phyloP scores from a whole-genome alignment of 108 stramenopile species.

The Bacterosira constricta region DNA sequence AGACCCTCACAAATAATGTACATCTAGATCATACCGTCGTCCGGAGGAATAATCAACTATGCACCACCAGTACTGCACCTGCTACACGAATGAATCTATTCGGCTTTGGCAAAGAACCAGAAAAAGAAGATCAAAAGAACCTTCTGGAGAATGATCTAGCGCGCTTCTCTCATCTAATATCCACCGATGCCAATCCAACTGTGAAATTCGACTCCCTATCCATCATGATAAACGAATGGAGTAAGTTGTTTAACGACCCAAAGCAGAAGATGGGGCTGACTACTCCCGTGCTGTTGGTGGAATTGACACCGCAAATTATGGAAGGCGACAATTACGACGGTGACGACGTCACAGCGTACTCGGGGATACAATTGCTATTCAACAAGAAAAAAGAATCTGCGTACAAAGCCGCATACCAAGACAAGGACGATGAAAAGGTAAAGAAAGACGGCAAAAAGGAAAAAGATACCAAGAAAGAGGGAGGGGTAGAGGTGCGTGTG shows the following conservation, averaged over 20 bases:
- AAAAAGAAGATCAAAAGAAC: background rate
- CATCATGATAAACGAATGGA: slow-evolving; percentile 42
- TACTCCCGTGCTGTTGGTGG: slow-evolving; percentile 39
- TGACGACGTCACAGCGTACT: background rate
- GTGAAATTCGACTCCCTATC: slow-evolving; percentile 44
- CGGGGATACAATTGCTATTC: slow-evolving; percentile 18
- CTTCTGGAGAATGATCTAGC: slow-evolving; percentile 2
- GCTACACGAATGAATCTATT: background rate
- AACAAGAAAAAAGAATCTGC: slow-evolving; percentile 9
- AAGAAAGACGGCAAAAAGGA: slow-evolving; percentile 9
- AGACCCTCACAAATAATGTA: too few relatives aligned
- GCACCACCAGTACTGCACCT: background rate
- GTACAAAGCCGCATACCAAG: slow-evolving; percentile 2
- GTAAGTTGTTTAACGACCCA: slow-evolving; percentile 12
- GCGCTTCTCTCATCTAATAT: slow-evolving; percentile 6
- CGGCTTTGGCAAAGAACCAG: background rate
- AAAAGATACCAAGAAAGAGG: slow-evolving; percentile 34
- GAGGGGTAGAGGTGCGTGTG: slow-evolving; percentile 47
- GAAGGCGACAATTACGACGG: background rate
- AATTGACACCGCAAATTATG: background rate
- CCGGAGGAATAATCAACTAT: too few relatives aligned
- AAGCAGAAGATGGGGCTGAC: slow-evolving; percentile 38
- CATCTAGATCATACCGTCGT: too few relatives aligned
- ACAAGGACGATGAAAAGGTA: slow-evolving; percentile 23
- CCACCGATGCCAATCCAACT: background rate